Evolutionary conservation across 345 rosid species (phyloP).

Genomic region (Corchorus olitorius): DNA sequence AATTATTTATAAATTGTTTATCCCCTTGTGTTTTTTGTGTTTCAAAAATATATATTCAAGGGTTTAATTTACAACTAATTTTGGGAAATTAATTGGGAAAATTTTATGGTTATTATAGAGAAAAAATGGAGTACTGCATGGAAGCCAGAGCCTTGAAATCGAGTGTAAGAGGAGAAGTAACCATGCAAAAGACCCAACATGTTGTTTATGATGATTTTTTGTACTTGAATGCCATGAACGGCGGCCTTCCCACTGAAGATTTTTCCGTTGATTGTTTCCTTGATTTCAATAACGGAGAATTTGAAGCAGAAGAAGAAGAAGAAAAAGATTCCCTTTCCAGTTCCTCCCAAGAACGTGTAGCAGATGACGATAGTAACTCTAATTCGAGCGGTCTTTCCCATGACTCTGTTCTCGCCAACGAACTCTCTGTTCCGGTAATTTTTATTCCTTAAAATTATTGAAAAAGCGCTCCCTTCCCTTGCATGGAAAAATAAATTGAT

Average conservation of each 20-base stretch:
- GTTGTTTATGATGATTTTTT: conserved; percentile 38
- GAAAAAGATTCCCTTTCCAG: conserved; percentile 39
- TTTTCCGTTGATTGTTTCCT: conserved; percentile 74
- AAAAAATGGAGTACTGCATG: conserved; percentile 51
- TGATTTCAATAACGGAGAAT: conserved; percentile 46
- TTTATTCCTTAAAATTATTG: not conserved
- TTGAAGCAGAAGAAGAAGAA: conserved; percentile 40
- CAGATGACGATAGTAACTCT: conserved; percentile 46
- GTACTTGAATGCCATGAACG: conserved; percentile 19
- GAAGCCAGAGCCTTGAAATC: conserved; percentile 64
- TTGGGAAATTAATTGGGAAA: not conserved
- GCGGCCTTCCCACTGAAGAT: conserved; percentile 45
- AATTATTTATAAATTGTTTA: not conserved
- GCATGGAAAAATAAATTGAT: not conserved
- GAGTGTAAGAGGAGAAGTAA: conserved; percentile 50
- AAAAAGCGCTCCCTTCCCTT: no score
- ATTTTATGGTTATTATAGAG: not conserved
- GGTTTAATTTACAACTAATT: not conserved
- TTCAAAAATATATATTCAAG: not conserved
- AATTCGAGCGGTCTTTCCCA: conserved; percentile 26
- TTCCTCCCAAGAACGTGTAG: conserved; percentile 34
- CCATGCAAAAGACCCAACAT: conserved; percentile 34
- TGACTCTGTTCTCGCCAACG: conserved; percentile 33
- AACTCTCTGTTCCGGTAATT: conserved; percentile 46
- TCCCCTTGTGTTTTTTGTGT: not conserved